These are phyloP conservation scores for Rosa rugosa DNA, from an alignment of 306 rosid genomes.

Conservation along the genomic window DNA sequence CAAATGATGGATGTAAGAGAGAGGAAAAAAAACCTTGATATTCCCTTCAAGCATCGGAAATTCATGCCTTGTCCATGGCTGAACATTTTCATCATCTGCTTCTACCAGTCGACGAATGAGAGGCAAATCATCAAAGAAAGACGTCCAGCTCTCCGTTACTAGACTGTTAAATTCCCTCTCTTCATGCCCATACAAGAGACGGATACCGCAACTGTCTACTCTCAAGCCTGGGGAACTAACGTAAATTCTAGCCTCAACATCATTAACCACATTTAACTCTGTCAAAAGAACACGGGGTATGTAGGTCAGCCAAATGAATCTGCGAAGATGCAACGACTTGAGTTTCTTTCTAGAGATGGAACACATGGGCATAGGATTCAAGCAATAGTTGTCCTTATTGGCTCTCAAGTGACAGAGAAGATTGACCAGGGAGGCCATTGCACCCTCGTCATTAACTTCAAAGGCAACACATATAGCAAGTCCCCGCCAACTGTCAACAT, in stretches of 20 bases:
- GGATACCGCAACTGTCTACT: background rate
- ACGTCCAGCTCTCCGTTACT: background rate
- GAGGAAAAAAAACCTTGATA: background rate
- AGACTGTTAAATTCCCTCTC: background rate
- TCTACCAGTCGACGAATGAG: background rate
- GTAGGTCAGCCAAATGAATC: slow-evolving; percentile 24
- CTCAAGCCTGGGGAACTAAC: background rate
- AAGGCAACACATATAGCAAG: background rate
- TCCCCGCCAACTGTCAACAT: slow-evolving; percentile 10
- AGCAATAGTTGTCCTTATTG: background rate
- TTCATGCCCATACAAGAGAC: background rate
- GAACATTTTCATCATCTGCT: background rate
- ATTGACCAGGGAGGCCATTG: background rate
- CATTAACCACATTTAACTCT: background rate
- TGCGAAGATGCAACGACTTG: background rate
- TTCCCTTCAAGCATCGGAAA: background rate
- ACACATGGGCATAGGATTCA: background rate
- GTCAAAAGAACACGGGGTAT: background rate
- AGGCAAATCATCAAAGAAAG: background rate
- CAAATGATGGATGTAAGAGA: background rate
- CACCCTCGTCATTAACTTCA: background rate
- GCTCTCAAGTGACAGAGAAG: slow-evolving; percentile 13
- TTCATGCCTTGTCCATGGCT: background rate
- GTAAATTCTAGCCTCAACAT: background rate
- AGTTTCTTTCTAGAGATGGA: background rate